Evolutionary conservation across 2,329 filamentous ascomycete genomes (phyloP).

Genomic region (Periglandula ipomoeae): DNA sequence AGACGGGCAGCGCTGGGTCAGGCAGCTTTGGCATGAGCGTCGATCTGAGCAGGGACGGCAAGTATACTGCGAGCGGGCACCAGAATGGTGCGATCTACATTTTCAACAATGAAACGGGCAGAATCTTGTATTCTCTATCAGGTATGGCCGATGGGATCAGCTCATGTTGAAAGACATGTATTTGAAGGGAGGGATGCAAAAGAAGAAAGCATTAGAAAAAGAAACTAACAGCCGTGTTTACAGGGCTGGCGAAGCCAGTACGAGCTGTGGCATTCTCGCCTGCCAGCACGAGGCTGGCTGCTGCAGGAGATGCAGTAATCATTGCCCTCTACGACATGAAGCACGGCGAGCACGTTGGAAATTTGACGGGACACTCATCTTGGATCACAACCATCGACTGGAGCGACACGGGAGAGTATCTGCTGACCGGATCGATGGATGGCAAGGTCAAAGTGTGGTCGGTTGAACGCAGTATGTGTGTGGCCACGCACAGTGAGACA

Average conservation of each 20-base stretch:
- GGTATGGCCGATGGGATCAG: constrained; percentile 34
- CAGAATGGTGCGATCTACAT: constrained; percentile 88
- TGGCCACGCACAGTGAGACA: constrained; percentile 88
- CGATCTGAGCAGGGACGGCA: constrained; percentile 70
- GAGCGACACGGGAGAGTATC: constrained; percentile 85
- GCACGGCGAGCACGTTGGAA: constrained; percentile 87
- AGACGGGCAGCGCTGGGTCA: constrained; percentile 61
- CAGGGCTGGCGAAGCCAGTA: constrained; percentile 78
- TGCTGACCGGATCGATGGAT: constrained; percentile 81
- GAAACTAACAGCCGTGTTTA: background rate
- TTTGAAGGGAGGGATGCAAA: background rate
- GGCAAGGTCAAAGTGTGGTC: constrained; percentile 97
- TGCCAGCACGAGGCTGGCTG: constrained; percentile 72
- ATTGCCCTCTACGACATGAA: constrained; percentile 89
- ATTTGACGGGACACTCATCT: constrained; percentile 66
- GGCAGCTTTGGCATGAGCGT: constrained; percentile 87
- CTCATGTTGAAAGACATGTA: background rate
- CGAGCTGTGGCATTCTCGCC: constrained; percentile 84
- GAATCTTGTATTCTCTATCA: constrained; percentile 76
- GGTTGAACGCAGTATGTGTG: constrained; percentile 71
- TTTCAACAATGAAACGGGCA: constrained; percentile 85
- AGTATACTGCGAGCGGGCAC: constrained; percentile 83
- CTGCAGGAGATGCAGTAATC: constrained; percentile 78
- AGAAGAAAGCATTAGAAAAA: background rate
- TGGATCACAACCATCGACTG: constrained; percentile 92